Evolutionary conservation across 2,329 filamentous ascomycete genomes (phyloP), one percentile per base, ranked within the genome.

Genomic region (Alternaria atra): DNA sequence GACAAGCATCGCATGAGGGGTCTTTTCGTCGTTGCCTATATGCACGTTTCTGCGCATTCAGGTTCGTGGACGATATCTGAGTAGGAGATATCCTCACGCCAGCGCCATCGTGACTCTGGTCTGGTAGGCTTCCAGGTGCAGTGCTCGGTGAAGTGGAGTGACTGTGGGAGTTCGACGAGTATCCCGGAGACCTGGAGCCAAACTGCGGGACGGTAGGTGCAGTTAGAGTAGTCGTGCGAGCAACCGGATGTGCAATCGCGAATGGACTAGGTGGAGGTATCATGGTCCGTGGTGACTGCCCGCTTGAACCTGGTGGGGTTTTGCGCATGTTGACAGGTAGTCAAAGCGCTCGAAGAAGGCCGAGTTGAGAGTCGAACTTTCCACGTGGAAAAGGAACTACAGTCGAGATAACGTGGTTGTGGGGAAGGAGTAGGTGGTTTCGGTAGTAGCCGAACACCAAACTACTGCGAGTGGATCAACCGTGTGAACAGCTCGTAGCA

Each of bases 11-110:
- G 79, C 95, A 99, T 74, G 93, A 98, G 1, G 95, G 95, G 73
- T 99, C 95, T 77, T 99, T 99, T 69, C 95, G 87, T 68, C 95
- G 86, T 78, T 99, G 95, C 25, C 95, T 89, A 81, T 98, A 99
- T 3, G 95, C 94, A 75, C 95, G 86, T 79, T 98, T 98, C 78
- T 97, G 93, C 32, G 91, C 87, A 69, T 91, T 90, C 66, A 87
- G 78, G 70, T 84, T 84, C 37, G 85, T 82, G 25, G 82, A 79
- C 25, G 75, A 78, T 48, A 75, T 80, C 68, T 73, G 80, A 46
- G 67, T 80, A 34, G 67, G 82, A 57, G 72, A 83, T 69, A 80
- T 80, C 65, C 71, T 80, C 79, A 83, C 40, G 42, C 53, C 59
- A 67, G 77, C 52, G 76, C 65, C 40, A 69, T 78, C 63, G 68